A percentile compares a stretch with the other conserved stretches of the same genome.
Evolutionary conservation across 495 filamentous ascomycete genomes (phyloP).

Genomic region (Endocarpon pusillum): DNA sequence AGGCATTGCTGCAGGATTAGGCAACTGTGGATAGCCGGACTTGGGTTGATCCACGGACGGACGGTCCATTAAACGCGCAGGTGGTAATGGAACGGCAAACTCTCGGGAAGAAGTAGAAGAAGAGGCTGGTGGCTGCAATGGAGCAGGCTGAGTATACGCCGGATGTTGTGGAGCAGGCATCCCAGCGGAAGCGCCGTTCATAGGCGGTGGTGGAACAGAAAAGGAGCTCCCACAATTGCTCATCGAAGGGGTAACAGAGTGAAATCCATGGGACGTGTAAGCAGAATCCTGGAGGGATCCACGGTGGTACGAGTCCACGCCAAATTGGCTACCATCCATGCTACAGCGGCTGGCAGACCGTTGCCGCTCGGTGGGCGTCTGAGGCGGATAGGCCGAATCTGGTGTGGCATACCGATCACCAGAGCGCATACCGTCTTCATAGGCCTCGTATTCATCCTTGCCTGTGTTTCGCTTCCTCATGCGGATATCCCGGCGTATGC

Average conservation of each 20-base stretch:
- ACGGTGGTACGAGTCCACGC: conserved; percentile 20
- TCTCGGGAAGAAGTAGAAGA: background rate
- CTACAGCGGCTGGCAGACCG: conserved; percentile 63
- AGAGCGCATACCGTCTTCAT: conserved; percentile 45
- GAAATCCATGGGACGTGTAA: conserved; percentile 8
- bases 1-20: background rate
- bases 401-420: conserved; percentile 40
- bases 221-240: too few species aligned
- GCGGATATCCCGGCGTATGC: conserved; percentile 88
- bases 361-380: conserved; percentile 34
- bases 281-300: conserved; percentile 24
- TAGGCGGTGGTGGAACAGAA: conserved; percentile 1
- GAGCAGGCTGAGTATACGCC: background rate
- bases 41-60: background rate
- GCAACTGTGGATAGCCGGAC: background rate
- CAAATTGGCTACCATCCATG: too few species aligned
- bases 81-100: background rate
- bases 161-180: background rate
- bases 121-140: background rate
- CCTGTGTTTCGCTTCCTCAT: conserved; percentile 72
- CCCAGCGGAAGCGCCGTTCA: background rate
- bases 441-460: conserved; percentile 44
- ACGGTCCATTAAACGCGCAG: background rate
- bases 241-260: background rate
- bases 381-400: conserved; percentile 21